Evolutionary conservation across 2,329 filamentous ascomycete species (phyloP).

Genomic region (Fonsecaea nubica): DNA sequence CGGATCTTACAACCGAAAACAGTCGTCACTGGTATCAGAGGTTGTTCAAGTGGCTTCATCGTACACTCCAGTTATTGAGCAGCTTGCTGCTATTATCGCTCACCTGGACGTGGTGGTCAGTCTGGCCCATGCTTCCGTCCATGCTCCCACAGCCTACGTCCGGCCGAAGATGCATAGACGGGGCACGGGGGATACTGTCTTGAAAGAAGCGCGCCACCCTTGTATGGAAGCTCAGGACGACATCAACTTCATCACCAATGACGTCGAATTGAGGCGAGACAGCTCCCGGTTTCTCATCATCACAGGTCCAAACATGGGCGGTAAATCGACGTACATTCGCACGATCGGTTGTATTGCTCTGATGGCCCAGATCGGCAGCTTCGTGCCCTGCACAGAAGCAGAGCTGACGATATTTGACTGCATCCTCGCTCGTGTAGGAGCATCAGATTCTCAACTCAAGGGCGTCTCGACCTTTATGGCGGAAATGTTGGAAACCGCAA

Average conservation of each 20-base stretch:
- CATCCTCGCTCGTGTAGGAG: constrained; percentile 93
- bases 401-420: constrained; percentile 96
- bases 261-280: constrained; percentile 79
- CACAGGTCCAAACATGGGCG: constrained; percentile 98
- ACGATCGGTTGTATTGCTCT: constrained; percentile 96
- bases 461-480: constrained; percentile 99
- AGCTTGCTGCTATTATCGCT: constrained; percentile 83
- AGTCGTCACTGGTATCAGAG: constrained; percentile 87
- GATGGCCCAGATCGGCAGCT: constrained; percentile 96
- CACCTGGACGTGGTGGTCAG: constrained; percentile 95
- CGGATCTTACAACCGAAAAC: constrained; percentile 92
- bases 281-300: constrained; percentile 93
- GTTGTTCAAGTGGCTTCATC: constrained; percentile 93
- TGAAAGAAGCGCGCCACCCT: constrained; percentile 93
- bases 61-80: constrained; percentile 91
- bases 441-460: constrained; percentile 95
- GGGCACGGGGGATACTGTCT: constrained; percentile 82
- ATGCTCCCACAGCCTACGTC: constrained; percentile 90
- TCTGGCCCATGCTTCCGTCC: constrained; percentile 89
- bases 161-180: constrained; percentile 88
- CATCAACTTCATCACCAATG: constrained; percentile 97
- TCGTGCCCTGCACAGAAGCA: constrained; percentile 88
- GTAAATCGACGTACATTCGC: constrained; percentile 97
- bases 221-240: constrained; percentile 99
- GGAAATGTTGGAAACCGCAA: constrained; percentile 98